Base-by-base conservation (phyloP, 768 basidiomycete genomes). In the Podaxis sp. region DNA sequence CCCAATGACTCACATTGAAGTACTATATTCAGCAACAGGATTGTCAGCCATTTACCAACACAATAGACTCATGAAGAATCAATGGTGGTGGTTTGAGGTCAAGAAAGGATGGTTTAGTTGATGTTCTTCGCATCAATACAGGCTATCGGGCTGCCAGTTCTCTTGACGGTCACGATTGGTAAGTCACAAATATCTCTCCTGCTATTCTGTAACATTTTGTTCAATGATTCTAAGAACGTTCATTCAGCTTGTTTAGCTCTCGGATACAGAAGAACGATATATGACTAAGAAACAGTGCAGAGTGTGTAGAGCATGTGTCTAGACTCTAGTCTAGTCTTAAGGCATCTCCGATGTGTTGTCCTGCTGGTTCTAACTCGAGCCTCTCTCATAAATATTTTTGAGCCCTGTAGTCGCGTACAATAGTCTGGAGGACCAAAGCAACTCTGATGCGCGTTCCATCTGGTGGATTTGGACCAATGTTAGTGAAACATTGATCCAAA, bases 81-180 rank as follows among this genome's bases (percentile, higher is more conserved):
- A 5, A 28, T 28, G 28, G 28, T 28, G 2, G 28, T 28, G 28
- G 28, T 28, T 28, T 5, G 28, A 28, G 28, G 28, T 28, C 28
- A 28, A 28, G 28, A 28, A 28, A 28, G 28, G 28, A 28, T 28
- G 28, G 82, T 77, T 69, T 69, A 73, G 49, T 64, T 51, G 26
- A 30, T 30, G 2, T 28, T 57, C 20, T 41, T 30, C 40, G 4
- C 33, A 20, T 49, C 30, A 22, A 36, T 5, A 12, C 10, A 7
- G 44, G 44, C n/a, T n/a, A 37, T n/a, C n/a, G 15, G 12, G 36
- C 12, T 26, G 33, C 20, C 57, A 10, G 44, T 30, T 40, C 13
- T 38, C 20, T 50, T 13, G n/a, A 51, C 24, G 12, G 40, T 48
- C 8, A 58, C 33, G 2, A 7, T 11, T 5, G 58, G 58, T 60